Evolutionary conservation across 805 yeast genomes (phyloP).

Genomic region (Zygosaccharomyces rouxii): DNA sequence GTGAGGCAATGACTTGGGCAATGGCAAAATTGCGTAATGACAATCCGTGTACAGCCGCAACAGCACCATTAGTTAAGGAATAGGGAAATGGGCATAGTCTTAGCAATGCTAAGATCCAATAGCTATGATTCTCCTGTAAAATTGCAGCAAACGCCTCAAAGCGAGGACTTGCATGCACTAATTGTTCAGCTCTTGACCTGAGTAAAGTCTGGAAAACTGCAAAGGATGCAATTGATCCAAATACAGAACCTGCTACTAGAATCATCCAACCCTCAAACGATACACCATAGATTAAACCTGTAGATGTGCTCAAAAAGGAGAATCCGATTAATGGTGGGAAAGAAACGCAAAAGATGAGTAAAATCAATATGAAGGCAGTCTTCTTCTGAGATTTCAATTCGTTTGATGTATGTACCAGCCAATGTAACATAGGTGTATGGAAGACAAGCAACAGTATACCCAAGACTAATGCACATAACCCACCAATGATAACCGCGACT

Average conservation of each 20-base stretch:
- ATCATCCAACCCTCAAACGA: slow-evolving; percentile 70
- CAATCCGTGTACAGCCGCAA: slow-evolving; percentile 81
- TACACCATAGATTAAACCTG: slow-evolving; percentile 83
- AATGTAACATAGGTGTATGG: slow-evolving; percentile 27
- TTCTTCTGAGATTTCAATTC: slow-evolving; percentile 39
- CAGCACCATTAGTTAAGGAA: slow-evolving; percentile 86
- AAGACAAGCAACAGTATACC: slow-evolving; percentile 24
- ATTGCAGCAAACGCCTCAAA: slow-evolving; percentile 73
- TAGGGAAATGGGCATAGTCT: slow-evolving; percentile 91
- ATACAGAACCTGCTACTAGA: slow-evolving; percentile 60
- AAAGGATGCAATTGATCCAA: slow-evolving; percentile 76
- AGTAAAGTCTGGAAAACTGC: slow-evolving; percentile 58
- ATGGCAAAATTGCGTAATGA: slow-evolving; percentile 55
- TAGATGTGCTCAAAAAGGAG: slow-evolving; percentile 56
- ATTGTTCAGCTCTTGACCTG: slow-evolving; percentile 49
- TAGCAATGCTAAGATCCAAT: slow-evolving; percentile 63
- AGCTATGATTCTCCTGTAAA: slow-evolving; percentile 62
- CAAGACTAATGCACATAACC: slow-evolving; percentile 14
- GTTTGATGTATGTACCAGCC: slow-evolving; percentile 43
- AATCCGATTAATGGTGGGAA: slow-evolving; percentile 92
- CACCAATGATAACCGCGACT: slow-evolving; percentile 13
- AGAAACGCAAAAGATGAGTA: slow-evolving; percentile 58
- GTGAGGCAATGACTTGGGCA: slow-evolving; percentile 74
- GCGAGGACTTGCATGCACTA: slow-evolving; percentile 58
- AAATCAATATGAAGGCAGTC: slow-evolving; percentile 46